Evolutionary conservation across 495 filamentous ascomycete species (phyloP).

Genomic region (Bryoglossum gracile): DNA sequence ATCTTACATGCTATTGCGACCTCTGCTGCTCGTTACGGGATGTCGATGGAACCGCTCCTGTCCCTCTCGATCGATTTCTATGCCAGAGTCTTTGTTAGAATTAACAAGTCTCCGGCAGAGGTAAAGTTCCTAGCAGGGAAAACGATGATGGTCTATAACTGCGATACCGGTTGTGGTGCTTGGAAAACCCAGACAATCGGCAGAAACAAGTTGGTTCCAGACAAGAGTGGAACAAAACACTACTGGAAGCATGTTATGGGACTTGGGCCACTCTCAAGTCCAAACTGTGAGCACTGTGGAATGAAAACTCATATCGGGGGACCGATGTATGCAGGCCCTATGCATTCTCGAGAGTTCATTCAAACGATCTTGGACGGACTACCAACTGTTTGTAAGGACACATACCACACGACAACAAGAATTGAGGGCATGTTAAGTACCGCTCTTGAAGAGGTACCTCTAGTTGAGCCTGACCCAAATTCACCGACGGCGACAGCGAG

Average conservation of each 20-base stretch:
- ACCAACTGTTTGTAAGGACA: slow-evolving; percentile 48
- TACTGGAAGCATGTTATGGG: slow-evolving; percentile 71
- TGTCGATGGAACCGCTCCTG: slow-evolving; percentile 83
- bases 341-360: slow-evolving; percentile 80
- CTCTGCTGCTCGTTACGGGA: slow-evolving; percentile 76
- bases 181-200: slow-evolving; percentile 75
- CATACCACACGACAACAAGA: slow-evolving; percentile 70
- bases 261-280: slow-evolving; percentile 54
- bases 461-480: slow-evolving; percentile 27
- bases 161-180: slow-evolving; percentile 80
- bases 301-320: slow-evolving; percentile 80
- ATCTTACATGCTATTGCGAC: slow-evolving; percentile 74
- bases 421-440: slow-evolving; percentile 89
- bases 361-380: slow-evolving; percentile 63
- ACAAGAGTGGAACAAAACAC: slow-evolving; percentile 58
- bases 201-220: slow-evolving; percentile 50
- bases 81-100: slow-evolving; percentile 77
- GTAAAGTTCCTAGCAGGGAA: slow-evolving; percentile 87
- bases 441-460: slow-evolving; percentile 67
- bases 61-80: slow-evolving; percentile 96
- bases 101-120: slow-evolving; percentile 66
- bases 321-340: slow-evolving; percentile 88
- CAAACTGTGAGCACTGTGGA: slow-evolving; percentile 73
- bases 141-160: slow-evolving; percentile 89
- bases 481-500: slow-evolving; percentile 19